Evolutionary conservation across 108 stramenopile species (phyloP).

Genomic region (Fistulifera pelliculosa): DNA sequence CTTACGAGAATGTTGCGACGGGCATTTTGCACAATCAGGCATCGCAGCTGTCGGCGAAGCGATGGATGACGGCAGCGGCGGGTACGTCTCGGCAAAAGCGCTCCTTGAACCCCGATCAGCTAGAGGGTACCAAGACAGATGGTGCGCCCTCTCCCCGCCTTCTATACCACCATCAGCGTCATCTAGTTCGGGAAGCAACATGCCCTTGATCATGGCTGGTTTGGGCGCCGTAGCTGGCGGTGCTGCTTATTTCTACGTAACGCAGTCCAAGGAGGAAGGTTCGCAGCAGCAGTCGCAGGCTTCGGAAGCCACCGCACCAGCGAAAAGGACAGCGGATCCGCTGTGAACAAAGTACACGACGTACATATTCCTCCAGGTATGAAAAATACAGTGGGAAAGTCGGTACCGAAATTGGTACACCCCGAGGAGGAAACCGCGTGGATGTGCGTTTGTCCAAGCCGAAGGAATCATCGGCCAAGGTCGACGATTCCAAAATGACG

Average conservation of each 20-base stretch:
- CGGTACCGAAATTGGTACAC: conserved; percentile 17
- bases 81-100: conserved; percentile 4
- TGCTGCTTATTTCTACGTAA: neutral
- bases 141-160: conserved; percentile 4
- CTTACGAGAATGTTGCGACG: neutral
- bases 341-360: neutral
- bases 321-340: neutral
- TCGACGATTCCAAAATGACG: conserved; percentile 1
- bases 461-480: neutral
- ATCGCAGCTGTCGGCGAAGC: neutral
- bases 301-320: neutral
- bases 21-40: neutral
- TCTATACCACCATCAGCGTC: neutral
- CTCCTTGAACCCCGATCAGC: neutral
- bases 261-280: no score
- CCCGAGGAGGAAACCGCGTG: conserved; percentile 35
- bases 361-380: conserved; percentile 3
- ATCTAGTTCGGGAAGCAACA: neutral
- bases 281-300: neutral
- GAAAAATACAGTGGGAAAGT: conserved; percentile 10
- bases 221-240: conserved; percentile 4
- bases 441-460: no score
- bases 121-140: neutral
- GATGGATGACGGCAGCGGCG: conserved; percentile 4
- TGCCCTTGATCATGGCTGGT: neutral